A percentile compares a stretch with the other conserved stretches of the same genome.
Evolutionary conservation across 75 land plant genomes (phyloP).

Genomic region (Cryptomeria japonica): DNA sequence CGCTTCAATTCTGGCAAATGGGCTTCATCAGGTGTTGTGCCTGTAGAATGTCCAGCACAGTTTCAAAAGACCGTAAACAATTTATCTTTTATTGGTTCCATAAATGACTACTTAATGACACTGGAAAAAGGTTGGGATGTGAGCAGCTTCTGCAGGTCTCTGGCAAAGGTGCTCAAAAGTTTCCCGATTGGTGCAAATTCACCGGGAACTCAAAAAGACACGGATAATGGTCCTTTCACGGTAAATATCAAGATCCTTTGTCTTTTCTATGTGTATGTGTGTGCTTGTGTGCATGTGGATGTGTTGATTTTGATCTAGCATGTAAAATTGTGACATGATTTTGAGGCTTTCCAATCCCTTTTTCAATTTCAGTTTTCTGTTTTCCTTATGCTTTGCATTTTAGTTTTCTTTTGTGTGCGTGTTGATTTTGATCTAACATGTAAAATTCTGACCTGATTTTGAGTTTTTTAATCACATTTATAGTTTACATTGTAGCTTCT

Average conservation of each 20-base stretch:
- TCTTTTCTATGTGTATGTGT: not conserved
- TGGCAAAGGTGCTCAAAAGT: slow-evolving; percentile 69
- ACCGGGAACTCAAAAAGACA: slow-evolving; percentile 56
- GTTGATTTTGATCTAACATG: not conserved
- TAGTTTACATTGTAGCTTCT: not conserved
- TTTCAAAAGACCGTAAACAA: slow-evolving; percentile 40
- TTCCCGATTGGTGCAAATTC: slow-evolving; percentile 52
- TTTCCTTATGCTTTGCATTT: not conserved
- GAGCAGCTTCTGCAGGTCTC: slow-evolving; percentile 62
- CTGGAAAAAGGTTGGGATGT: slow-evolving; percentile 83
- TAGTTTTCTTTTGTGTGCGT: not conserved
- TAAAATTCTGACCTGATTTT: not conserved
- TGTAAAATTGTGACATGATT: not conserved
- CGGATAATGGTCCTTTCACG: slow-evolving; percentile 56
- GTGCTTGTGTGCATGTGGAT: not conserved
- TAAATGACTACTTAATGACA: slow-evolving; percentile 66
- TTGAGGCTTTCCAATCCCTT: not conserved
- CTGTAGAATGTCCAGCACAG: slow-evolving; percentile 73
- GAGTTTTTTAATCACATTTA: not conserved
- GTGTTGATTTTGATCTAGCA: not conserved
- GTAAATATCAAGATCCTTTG: slow-evolving; percentile 37
- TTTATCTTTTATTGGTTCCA: slow-evolving; percentile 55
- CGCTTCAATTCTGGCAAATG: slow-evolving; percentile 51
- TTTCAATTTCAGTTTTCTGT: not conserved
- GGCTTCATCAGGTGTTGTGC: slow-evolving; percentile 71